A percentile compares a stretch with the other conserved stretches of the same genome.
Evolutionary conservation across 2,329 filamentous ascomycete species (phyloP).

Genomic region (Colletotrichum kahawae): DNA sequence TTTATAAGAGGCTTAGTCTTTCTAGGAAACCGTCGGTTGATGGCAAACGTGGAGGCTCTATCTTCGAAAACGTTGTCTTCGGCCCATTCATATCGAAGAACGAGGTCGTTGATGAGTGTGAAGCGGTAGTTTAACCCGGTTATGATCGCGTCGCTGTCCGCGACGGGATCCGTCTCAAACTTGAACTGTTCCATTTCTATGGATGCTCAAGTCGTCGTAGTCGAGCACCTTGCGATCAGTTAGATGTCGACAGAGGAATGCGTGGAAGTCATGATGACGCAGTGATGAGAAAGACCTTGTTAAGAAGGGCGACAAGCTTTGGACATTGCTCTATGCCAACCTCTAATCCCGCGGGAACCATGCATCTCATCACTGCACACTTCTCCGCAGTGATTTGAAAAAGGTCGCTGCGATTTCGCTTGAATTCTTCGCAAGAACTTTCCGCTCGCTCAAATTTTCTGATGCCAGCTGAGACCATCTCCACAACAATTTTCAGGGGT

Average conservation of each 20-base stretch:
- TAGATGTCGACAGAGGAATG: rapidly evolving
- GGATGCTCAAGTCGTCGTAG: not conserved
- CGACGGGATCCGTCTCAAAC: not conserved
- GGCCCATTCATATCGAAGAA: not conserved
- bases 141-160: not conserved
- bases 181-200: not conserved
- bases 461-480: not conserved
- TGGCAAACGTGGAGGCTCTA: not conserved
- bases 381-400: not conserved
- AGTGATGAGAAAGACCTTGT: not conserved
- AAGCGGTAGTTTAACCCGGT: not conserved
- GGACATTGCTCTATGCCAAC: not conserved
- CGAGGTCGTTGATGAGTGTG: not conserved
- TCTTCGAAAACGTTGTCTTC: not conserved
- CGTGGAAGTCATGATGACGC: rapidly evolving
- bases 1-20: not conserved
- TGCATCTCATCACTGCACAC: not conserved
- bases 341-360: not conserved
- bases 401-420: not conserved
- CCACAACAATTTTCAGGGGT: not conserved
- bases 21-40: not conserved
- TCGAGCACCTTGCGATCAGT: not conserved
- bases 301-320: not conserved
- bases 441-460: not conserved
- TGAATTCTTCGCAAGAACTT: not conserved